A percentile compares a stretch with the other conserved stretches of the same genome.
These are phyloP conservation scores for Bombardia bombarda DNA, from an alignment of 495 filamentous ascomycete species.

Conservation along the genomic window DNA sequence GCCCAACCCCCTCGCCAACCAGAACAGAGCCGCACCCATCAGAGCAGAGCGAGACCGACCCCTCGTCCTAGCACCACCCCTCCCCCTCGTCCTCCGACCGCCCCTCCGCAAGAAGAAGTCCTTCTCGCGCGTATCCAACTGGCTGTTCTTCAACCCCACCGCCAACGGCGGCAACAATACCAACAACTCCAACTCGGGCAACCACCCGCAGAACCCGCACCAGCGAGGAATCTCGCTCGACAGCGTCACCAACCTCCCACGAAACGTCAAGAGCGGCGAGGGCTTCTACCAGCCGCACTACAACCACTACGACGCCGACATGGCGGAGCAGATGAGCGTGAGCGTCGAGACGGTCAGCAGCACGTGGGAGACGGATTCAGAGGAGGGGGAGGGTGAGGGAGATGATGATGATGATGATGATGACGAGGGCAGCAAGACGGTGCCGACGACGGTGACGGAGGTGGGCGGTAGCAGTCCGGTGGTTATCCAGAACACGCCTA, in stretches of 20 bases:
- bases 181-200: conserved; percentile 9
- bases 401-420: conserved; percentile 7
- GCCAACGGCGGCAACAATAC: conserved; percentile 17
- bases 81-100: conserved; percentile 42
- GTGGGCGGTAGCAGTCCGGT: conserved; percentile 32
- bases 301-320: conserved; percentile 9
- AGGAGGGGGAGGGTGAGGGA: neutral
- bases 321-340: conserved; percentile 16
- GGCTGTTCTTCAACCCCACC: conserved; percentile 35
- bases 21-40: too few relatives aligned
- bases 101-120: conserved; percentile 50
- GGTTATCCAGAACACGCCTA: conserved; percentile 25
- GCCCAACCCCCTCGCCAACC: too few relatives aligned
- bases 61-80: conserved; percentile 45
- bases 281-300: conserved; percentile 43
- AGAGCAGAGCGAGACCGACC: too few relatives aligned
- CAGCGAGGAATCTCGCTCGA: conserved; percentile 26
- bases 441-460: conserved; percentile 36
- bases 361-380: conserved; percentile 27
- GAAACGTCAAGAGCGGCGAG: conserved; percentile 35
- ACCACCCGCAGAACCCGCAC: neutral
- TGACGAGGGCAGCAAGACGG: conserved; percentile 13
- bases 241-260: conserved; percentile 40
- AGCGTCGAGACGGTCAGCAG: conserved; percentile 11
- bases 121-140: conserved; percentile 47